Evolutionary conservation across 495 filamentous ascomycete genomes (phyloP).

Genomic region (Amniculicola lignicola): DNA sequence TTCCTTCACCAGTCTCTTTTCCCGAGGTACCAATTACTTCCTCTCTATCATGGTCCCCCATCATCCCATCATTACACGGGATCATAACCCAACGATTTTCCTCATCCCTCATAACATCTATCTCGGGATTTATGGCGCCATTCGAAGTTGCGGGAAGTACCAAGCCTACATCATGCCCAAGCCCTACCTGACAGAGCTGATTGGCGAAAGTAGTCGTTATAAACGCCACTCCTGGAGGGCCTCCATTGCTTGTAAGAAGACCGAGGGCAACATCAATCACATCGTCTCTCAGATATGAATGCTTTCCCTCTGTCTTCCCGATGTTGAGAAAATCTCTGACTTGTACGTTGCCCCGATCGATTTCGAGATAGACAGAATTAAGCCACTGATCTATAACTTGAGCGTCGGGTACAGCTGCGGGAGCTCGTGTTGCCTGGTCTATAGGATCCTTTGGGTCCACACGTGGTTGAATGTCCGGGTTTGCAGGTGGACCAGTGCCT

Average conservation of each 20-base stretch:
- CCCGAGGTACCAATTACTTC: too few species aligned
- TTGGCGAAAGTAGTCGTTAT: neutral
- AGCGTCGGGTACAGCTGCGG: too few species aligned
- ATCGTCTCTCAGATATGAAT: neutral
- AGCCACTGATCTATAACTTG: too few species aligned
- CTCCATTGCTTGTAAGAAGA: neutral
- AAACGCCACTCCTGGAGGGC: neutral
- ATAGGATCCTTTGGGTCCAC: too few species aligned
- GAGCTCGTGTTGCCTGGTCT: too few species aligned
- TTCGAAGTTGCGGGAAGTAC: neutral
- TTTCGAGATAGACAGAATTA: too few species aligned
- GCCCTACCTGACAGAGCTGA: neutral
- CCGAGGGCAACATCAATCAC: neutral
- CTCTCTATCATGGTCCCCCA: neutral
- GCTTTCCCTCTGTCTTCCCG: neutral
- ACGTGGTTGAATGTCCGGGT: too few species aligned
- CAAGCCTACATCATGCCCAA: neutral
- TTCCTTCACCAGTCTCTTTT: too few species aligned
- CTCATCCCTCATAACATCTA: too few species aligned
- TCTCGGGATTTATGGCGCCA: too few species aligned
- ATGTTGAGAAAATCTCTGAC: conserved; percentile 1
- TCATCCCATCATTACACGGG: neutral
- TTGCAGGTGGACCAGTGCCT: too few species aligned
- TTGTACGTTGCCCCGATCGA: too few species aligned
- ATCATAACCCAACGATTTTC: neutral